Evolutionary conservation across 345 rosid genomes (phyloP).

Genomic region (Draba incana): DNA sequence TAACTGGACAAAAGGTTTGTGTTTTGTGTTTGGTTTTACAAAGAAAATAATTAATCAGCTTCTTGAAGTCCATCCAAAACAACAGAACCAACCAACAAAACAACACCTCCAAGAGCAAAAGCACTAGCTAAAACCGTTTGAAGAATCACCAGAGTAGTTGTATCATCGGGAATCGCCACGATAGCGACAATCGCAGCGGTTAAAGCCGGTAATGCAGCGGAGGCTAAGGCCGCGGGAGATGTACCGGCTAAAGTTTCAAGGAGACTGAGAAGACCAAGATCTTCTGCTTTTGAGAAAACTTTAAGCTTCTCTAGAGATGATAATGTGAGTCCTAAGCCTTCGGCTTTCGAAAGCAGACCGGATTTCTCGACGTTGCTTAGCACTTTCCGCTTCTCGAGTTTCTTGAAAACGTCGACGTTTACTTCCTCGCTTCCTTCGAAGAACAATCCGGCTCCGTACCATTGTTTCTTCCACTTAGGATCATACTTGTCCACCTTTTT

Average conservation of each 20-base stretch:
- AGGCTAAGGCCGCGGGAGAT: slow-evolving; percentile 73
- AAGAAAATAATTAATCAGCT: slow-evolving; percentile 59
- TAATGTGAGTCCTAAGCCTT: slow-evolving; percentile 71
- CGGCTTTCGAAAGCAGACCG: slow-evolving; percentile 82
- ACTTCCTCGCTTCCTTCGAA: slow-evolving; percentile 82
- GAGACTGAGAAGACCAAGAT: slow-evolving; percentile 80
- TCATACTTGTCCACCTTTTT: slow-evolving; percentile 80
- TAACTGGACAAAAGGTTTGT: neutral
- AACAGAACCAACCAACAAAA: slow-evolving; percentile 75
- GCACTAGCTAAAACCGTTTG: slow-evolving; percentile 74
- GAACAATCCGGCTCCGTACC: slow-evolving; percentile 94
- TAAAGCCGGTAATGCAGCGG: slow-evolving; percentile 70
- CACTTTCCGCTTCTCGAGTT: slow-evolving; percentile 81
- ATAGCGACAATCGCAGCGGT: slow-evolving; percentile 73
- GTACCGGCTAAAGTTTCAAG: slow-evolving; percentile 63
- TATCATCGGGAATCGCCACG: slow-evolving; percentile 84
- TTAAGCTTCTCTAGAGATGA: slow-evolving; percentile 88
- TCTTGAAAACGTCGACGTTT: slow-evolving; percentile 90
- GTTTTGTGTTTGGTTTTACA: slow-evolving; percentile 12
- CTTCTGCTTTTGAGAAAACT: slow-evolving; percentile 89
- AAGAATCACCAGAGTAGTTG: slow-evolving; percentile 61
- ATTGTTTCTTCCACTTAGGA: slow-evolving; percentile 68
- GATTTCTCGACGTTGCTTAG: slow-evolving; percentile 88
- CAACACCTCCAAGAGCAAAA: slow-evolving; percentile 67
- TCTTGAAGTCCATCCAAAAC: slow-evolving; percentile 84